Evolutionary conservation across 2,329 filamentous ascomycete genomes (phyloP).

Genomic region (Hypoxylon sp.): DNA sequence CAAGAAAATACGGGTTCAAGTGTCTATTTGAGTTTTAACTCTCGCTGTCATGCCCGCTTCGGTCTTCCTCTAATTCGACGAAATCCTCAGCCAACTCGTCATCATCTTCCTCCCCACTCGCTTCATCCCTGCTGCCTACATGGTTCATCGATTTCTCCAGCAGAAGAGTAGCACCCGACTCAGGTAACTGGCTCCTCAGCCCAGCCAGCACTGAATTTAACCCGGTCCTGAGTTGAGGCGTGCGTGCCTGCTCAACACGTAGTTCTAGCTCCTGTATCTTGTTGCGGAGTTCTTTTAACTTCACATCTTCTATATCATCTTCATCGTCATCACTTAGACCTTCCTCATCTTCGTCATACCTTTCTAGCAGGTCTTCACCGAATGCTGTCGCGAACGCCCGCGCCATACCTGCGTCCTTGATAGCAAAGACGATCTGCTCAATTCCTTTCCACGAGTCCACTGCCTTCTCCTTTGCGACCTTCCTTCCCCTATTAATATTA

Average conservation of each 20-base stretch:
- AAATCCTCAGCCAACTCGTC: constrained; percentile 9
- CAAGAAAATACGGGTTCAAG: neutral
- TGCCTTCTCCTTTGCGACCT: constrained; percentile 4
- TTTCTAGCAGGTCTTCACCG: constrained; percentile 56
- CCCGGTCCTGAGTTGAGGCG: constrained; percentile 50
- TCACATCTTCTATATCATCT: constrained; percentile 41
- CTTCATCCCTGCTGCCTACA: neutral
- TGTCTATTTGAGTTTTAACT: constrained; percentile 21
- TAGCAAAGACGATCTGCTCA: constrained; percentile 71
- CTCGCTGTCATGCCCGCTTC: constrained; percentile 28
- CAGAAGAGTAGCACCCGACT: neutral
- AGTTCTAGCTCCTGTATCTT: constrained; percentile 53
- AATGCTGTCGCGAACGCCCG: constrained; percentile 66
- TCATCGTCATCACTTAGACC: constrained; percentile 39
- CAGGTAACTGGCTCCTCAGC: constrained; percentile 48
- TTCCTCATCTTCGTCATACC: constrained; percentile 49
- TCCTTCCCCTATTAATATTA: constrained; percentile 16
- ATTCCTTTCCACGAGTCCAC: constrained; percentile 59
- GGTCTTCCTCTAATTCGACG: constrained; percentile 15
- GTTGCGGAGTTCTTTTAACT: constrained; percentile 48
- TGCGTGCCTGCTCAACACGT: constrained; percentile 46
- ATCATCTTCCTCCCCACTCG: constrained; percentile 19
- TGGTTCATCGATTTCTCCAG: neutral
- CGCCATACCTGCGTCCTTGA: constrained; percentile 67
- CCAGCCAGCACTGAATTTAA: constrained; percentile 50